These are phyloP conservation scores for Vicia villosa DNA, from an alignment of 306 rosid species.

Conservation along the genomic window DNA sequence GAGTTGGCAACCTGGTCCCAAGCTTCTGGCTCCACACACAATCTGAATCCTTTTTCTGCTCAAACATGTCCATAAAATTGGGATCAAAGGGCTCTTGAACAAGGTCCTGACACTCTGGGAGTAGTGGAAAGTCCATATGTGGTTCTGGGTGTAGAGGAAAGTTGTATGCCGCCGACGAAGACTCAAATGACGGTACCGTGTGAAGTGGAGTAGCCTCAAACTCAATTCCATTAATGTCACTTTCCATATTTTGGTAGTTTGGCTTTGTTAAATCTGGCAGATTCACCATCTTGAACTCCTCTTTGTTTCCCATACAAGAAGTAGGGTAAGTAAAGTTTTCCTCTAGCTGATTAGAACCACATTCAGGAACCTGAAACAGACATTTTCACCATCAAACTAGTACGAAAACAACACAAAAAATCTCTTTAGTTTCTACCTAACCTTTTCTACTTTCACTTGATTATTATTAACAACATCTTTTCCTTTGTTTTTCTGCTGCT, in stretches of 20 bases:
- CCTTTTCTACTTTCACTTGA: conserved; percentile 39
- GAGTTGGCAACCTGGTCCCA: conserved; percentile 33
- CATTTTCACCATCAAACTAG: not conserved
- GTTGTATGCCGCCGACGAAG: conserved; percentile 40
- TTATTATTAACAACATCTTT: conserved; percentile 31
- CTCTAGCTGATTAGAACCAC: conserved; percentile 39
- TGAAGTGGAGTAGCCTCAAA: conserved; percentile 41
- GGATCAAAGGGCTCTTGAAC: conserved; percentile 34
- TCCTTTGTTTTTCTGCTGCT: conserved; percentile 44
- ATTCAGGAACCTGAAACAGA: conserved; percentile 48
- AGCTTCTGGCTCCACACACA: conserved; percentile 33
- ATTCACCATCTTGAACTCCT: conserved; percentile 42
- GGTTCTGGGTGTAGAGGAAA: conserved; percentile 42
- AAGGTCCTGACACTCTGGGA: conserved; percentile 38
- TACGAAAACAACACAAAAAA: not conserved
- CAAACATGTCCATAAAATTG: conserved; percentile 32
- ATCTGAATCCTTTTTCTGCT: conserved; percentile 32
- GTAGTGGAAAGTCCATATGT: conserved; percentile 39
- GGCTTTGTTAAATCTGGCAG: conserved; percentile 44
- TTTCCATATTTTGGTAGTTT: conserved; percentile 36
- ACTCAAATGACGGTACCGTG: conserved; percentile 43
- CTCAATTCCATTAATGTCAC: conserved; percentile 20
- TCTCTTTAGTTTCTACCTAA: not conserved
- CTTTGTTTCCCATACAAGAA: conserved; percentile 36
- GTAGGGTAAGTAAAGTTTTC: conserved; percentile 31